phyloP scores from a whole-genome alignment of 2,329 filamentous ascomycete genomes.

The Scedosporium minutisporum region DNA sequence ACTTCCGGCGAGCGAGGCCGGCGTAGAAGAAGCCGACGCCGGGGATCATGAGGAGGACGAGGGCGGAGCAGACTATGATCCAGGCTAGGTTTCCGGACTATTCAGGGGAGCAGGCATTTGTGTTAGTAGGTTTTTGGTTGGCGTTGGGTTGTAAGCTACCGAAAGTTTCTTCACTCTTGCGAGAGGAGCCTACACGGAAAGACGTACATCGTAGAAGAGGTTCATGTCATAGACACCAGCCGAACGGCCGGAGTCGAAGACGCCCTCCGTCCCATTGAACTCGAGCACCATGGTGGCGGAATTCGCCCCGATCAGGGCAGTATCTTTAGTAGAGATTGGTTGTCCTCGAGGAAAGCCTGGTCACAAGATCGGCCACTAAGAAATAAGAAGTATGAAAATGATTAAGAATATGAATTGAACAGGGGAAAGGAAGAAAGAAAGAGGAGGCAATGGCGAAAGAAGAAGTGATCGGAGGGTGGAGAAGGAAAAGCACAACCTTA shows the following conservation, averaged over 20 bases:
- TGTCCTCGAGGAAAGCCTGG: background rate
- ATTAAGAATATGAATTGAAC: background rate
- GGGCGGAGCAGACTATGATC: constrained; percentile 65
- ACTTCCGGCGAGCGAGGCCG: constrained; percentile 80
- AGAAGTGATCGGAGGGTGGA: background rate
- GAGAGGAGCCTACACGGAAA: background rate
- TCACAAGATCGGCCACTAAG: background rate
- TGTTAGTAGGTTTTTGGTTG: background rate
- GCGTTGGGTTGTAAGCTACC: background rate
- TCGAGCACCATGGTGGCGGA: constrained; percentile 21
- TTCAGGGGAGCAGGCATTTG: constrained; percentile 21
- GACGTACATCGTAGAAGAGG: constrained; percentile 66
- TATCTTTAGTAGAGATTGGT: background rate
- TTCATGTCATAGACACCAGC: constrained; percentile 60
- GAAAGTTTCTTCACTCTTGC: background rate
- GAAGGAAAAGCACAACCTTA: background rate
- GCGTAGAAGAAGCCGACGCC: constrained; percentile 94
- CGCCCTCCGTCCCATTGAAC: constrained; percentile 42
- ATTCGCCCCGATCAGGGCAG: background rate
- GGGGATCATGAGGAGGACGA: constrained; percentile 87
- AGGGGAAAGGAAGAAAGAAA: background rate
- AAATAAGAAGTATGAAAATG: too few relatives aligned
- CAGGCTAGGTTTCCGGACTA: constrained; percentile 71
- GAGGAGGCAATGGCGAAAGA: background rate
- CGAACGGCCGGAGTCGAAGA: constrained; percentile 42